These are phyloP conservation scores for Schizothecium vesticola DNA, from an alignment of 495 filamentous ascomycete genomes.

Conservation along the genomic window DNA sequence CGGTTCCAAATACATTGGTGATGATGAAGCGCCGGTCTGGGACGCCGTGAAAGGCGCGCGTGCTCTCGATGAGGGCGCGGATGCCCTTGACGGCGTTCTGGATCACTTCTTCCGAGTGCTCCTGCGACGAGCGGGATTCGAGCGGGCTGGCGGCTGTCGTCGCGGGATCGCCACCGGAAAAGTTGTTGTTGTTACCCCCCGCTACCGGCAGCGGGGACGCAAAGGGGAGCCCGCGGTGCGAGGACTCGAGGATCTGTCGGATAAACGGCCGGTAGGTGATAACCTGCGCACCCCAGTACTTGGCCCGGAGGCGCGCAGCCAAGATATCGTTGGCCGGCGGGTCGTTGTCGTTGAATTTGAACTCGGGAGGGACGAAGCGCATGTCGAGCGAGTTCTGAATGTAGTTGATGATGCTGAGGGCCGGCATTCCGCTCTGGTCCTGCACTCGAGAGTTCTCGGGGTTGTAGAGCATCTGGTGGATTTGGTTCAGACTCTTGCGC, in stretches of 20 bases:
- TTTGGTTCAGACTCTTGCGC: slow-evolving; percentile 75
- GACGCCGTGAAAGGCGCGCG: slow-evolving; percentile 74
- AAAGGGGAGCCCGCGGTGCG: slow-evolving; percentile 15
- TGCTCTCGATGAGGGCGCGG: slow-evolving; percentile 74
- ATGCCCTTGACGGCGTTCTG: slow-evolving; percentile 55
- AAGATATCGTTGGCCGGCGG: slow-evolving; percentile 71
- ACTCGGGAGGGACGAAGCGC: slow-evolving; percentile 36
- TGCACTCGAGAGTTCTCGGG: slow-evolving; percentile 36
- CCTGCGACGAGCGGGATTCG: slow-evolving; percentile 21
- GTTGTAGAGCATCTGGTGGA: slow-evolving; percentile 76
- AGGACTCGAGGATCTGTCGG: slow-evolving; percentile 53
- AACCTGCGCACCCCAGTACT: slow-evolving; percentile 88
- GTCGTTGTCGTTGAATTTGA: slow-evolving; percentile 62
- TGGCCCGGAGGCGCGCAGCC: slow-evolving; percentile 77
- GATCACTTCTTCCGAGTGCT: slow-evolving; percentile 47
- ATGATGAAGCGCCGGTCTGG: slow-evolving; percentile 64
- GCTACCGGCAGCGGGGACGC: neutral
- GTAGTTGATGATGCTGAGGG: slow-evolving; percentile 41
- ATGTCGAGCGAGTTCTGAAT: slow-evolving; percentile 44
- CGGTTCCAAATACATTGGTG: slow-evolving; percentile 92
- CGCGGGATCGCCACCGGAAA: neutral
- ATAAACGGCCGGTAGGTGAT: slow-evolving; percentile 85
- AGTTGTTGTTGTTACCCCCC: neutral
- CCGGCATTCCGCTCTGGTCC: neutral
- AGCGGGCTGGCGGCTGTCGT: neutral